phyloP scores from a whole-genome alignment of 345 rosid genomes.

The Ricinus communis region DNA sequence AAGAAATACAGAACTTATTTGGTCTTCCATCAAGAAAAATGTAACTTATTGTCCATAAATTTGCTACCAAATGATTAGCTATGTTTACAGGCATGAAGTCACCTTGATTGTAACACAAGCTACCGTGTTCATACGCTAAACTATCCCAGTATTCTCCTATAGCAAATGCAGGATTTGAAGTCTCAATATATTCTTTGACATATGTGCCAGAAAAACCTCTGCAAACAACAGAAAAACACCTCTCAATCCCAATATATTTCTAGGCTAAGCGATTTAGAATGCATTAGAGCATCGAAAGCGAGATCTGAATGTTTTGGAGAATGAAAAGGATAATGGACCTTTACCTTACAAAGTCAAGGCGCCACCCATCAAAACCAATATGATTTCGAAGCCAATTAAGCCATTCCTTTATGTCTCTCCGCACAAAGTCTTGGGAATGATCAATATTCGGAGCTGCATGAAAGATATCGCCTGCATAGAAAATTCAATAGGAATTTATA shows the following conservation, averaged over 20 bases:
- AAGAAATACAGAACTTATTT: background rate
- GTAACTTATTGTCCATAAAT: background rate
- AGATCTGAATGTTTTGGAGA: background rate
- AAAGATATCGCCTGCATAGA: constrained; percentile 45
- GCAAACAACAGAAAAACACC: constrained; percentile 12
- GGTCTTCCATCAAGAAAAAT: background rate
- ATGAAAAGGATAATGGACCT: background rate
- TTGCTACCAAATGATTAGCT: background rate
- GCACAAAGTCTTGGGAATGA: constrained; percentile 52
- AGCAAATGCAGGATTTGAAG: constrained; percentile 48
- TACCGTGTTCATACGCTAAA: constrained; percentile 46
- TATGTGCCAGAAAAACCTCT: constrained; percentile 51
- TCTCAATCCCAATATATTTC: background rate
- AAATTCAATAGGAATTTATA: background rate
- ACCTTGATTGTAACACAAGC: constrained; percentile 57
- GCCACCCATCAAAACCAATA: constrained; percentile 55
- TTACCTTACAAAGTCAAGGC: constrained; percentile 54
- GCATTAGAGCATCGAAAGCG: background rate
- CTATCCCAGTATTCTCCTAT: constrained; percentile 61
- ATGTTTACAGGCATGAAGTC: background rate
- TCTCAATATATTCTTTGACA: constrained; percentile 51
- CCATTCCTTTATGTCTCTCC: constrained; percentile 49
- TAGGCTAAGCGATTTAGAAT: background rate
- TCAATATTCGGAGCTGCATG: constrained; percentile 58
- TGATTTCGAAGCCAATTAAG: constrained; percentile 46